A percentile compares a stretch with the other conserved stretches of the same genome.
Evolutionary conservation across 2,329 filamentous ascomycete genomes (phyloP).

Genomic region (Ascochyta fabae): DNA sequence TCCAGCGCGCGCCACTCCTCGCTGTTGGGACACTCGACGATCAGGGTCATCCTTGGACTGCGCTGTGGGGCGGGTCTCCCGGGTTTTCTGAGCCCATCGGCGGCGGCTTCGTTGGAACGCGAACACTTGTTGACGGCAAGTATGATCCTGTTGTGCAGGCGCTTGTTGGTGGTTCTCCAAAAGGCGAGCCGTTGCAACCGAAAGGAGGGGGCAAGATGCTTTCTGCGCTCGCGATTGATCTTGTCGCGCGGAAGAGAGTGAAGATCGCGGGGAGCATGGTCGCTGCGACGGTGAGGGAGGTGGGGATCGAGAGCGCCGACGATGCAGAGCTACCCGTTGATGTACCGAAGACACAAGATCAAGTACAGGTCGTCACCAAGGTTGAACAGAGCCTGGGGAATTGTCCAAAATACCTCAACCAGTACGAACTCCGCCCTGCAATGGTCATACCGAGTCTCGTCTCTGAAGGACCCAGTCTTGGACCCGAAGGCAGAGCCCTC

Average conservation of each 20-base stretch:
- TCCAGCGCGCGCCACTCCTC: conserved; percentile 69
- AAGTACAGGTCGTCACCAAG: conserved; percentile 67
- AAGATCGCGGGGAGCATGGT: conserved; percentile 76
- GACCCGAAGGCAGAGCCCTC: conserved; percentile 63
- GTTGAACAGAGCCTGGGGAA: conserved; percentile 78
- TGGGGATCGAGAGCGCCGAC: conserved; percentile 40
- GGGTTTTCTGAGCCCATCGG: conserved; percentile 72
- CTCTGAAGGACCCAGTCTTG: conserved; percentile 57
- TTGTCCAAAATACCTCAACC: conserved; percentile 87
- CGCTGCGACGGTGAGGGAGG: conserved; percentile 62
- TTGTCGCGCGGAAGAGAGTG: conserved; percentile 72
- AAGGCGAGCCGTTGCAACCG: conserved; percentile 3
- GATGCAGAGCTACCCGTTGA: conserved; percentile 16
- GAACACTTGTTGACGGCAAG: conserved; percentile 63
- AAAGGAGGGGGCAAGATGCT: conserved; percentile 58
- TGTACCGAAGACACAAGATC: conserved; percentile 30
- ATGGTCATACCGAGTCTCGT: conserved; percentile 61
- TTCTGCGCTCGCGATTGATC: conserved; percentile 67
- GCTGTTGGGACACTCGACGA: conserved; percentile 75
- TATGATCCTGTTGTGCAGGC: conserved; percentile 74
- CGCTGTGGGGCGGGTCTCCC: conserved; percentile 75
- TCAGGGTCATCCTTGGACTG: conserved; percentile 73
- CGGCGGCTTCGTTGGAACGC: conserved; percentile 68
- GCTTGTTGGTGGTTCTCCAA: conserved; percentile 44
- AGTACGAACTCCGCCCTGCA: conserved; percentile 67